These are phyloP conservation scores for Yamadazyma friedrichii DNA, from an alignment of 1,139 yeast species.

Conservation along the genomic window DNA sequence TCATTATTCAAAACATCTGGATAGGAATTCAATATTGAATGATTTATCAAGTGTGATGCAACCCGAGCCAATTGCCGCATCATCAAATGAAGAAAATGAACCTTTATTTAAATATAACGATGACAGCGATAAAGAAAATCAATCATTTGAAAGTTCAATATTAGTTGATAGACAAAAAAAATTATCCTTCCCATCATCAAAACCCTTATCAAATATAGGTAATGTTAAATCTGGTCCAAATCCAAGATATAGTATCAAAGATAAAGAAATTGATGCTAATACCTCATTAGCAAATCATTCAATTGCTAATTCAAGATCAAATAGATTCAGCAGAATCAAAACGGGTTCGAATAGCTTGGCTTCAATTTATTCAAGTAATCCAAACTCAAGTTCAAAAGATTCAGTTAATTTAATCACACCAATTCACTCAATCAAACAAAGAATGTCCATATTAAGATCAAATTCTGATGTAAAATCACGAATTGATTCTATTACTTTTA, in stretches of 20 bases:
- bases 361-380: background rate
- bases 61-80: background rate
- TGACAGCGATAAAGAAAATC: background rate
- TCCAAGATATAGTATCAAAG: too few species aligned
- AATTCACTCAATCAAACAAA: slow-evolving; percentile 1
- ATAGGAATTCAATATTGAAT: slow-evolving; percentile 5
- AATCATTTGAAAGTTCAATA: background rate
- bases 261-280: too few species aligned
- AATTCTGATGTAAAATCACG: slow-evolving; percentile 3
- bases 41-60: slow-evolving; percentile 8
- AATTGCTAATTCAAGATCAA: background rate
- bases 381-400: background rate
- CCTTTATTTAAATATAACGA: background rate
- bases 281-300: background rate
- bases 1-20: slow-evolving; percentile 3
- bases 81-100: slow-evolving; percentile 3
- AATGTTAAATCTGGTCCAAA: background rate
- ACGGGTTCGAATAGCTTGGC: slow-evolving; percentile 3
- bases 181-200: slow-evolving; percentile 5
- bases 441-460: background rate
- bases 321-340: background rate
- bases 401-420: slow-evolving; percentile 1
- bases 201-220: background rate
- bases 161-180: background rate
- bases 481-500: slow-evolving; percentile 6